Evolutionary conservation across 2,329 filamentous ascomycete species (phyloP).

Genomic region (Claviceps arundinis): DNA sequence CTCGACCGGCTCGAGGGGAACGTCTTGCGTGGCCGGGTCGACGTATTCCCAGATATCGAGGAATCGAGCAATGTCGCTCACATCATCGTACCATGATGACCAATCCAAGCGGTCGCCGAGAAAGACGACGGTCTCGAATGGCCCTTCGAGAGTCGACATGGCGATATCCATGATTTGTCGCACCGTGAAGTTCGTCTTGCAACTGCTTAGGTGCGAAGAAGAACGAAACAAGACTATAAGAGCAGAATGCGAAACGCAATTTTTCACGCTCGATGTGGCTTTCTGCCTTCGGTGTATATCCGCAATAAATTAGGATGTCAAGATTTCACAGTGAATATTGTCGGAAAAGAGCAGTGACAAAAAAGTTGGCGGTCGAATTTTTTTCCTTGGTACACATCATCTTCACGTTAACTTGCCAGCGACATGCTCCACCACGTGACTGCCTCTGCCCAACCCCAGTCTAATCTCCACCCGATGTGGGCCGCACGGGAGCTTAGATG

Average conservation of each 20-base stretch:
- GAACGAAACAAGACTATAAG: background rate
- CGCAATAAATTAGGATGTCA: no score
- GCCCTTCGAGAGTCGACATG: background rate
- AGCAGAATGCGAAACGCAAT: background rate
- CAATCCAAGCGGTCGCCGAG: conserved; percentile 6
- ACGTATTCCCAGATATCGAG: conserved; percentile 7
- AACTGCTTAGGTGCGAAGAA: background rate
- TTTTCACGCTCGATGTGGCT: background rate
- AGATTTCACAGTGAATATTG: no score
- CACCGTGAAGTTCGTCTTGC: background rate
- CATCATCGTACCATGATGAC: conserved; percentile 5
- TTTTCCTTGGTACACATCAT: no score
- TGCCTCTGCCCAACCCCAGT: no score
- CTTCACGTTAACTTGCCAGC: no score
- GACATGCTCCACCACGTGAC: no score
- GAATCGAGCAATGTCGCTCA: conserved; percentile 3
- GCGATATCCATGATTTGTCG: conserved; percentile 2
- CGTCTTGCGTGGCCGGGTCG: conserved; percentile 2
- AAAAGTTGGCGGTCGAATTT: no score
- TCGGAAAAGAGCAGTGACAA: no score
- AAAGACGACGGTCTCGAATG: conserved; percentile 2
- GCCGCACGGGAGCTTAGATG: no score
- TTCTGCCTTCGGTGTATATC: background rate
- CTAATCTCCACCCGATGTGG: no score
- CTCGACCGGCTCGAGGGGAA: conserved; percentile 1